Percentiles rank a stretch among this genome's conserved stretches.
These are phyloP conservation scores for Urochloa ruziziensis DNA, from an alignment of 176 grass and related monocot genomes.

Conservation along the genomic window DNA sequence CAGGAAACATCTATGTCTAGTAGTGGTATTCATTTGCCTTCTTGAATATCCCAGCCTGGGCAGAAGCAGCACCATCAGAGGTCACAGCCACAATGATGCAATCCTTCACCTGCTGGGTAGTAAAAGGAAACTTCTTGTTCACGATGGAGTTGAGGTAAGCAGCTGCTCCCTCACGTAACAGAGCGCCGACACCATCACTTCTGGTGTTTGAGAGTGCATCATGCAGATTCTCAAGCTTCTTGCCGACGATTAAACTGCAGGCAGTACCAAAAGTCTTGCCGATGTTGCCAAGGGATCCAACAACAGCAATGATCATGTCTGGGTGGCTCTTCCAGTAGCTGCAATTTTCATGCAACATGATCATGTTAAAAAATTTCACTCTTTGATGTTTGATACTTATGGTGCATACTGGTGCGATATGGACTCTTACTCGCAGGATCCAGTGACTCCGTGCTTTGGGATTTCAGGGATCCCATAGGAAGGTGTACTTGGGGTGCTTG, in stretches of 20 bases:
- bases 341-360: slow-evolving; percentile 12
- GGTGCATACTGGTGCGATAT: neutral
- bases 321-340: slow-evolving; percentile 79
- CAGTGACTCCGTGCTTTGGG: slow-evolving; percentile 56
- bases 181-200: slow-evolving; percentile 52
- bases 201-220: slow-evolving; percentile 66
- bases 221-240: slow-evolving; percentile 50
- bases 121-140: slow-evolving; percentile 65
- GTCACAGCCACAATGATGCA: slow-evolving; percentile 43
- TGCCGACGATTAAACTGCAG: slow-evolving; percentile 39
- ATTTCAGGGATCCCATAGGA: slow-evolving; percentile 24
- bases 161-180: slow-evolving; percentile 72
- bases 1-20: slow-evolving; percentile 27
- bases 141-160: slow-evolving; percentile 81
- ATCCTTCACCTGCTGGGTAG: slow-evolving; percentile 62
- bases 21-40: slow-evolving; percentile 63
- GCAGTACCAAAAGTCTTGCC: slow-evolving; percentile 60
- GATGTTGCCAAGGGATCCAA: slow-evolving; percentile 59
- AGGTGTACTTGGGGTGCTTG: slow-evolving; percentile 57
- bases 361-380: neutral
- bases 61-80: slow-evolving; percentile 51
- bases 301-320: slow-evolving; percentile 46
- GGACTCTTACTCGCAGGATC: slow-evolving; percentile 79
- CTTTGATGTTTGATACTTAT: slow-evolving; percentile 12
- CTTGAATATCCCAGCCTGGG: slow-evolving; percentile 75